Evolutionary conservation across 805 yeast genomes (phyloP).

Genomic region (Ogataea neopini): DNA sequence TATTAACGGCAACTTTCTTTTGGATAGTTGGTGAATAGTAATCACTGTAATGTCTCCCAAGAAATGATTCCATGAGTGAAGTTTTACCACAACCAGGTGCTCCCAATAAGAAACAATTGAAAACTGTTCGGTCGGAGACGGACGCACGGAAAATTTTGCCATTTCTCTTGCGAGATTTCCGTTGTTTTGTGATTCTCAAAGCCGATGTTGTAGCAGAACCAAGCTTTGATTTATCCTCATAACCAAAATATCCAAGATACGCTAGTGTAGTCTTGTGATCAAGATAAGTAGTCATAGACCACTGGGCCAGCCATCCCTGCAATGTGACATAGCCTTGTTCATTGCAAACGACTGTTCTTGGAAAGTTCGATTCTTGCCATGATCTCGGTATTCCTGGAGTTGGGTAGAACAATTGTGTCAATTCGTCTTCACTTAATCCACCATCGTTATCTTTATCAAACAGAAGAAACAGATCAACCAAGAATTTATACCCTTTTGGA

Average conservation of each 20-base stretch:
- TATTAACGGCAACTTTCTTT: slow-evolving; percentile 83
- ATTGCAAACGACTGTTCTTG: slow-evolving; percentile 83
- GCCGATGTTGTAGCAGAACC: slow-evolving; percentile 42
- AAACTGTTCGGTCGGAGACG: slow-evolving; percentile 82
- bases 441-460: slow-evolving; percentile 98
- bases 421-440: slow-evolving; percentile 77
- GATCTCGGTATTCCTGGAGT: slow-evolving; percentile 90
- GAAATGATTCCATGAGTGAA: slow-evolving; percentile 77
- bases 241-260: slow-evolving; percentile 88
- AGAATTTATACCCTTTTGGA: slow-evolving; percentile 87
- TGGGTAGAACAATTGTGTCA: slow-evolving; percentile 70
- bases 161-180: slow-evolving; percentile 65
- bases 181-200: slow-evolving; percentile 77
- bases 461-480: slow-evolving; percentile 84
- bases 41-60: slow-evolving; percentile 71
- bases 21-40: slow-evolving; percentile 77
- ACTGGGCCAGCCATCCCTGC: slow-evolving; percentile 98
- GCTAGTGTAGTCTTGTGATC: slow-evolving; percentile 84
- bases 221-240: slow-evolving; percentile 46
- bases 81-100: slow-evolving; percentile 86
- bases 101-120: slow-evolving; percentile 87
- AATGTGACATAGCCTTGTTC: slow-evolving; percentile 87
- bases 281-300: slow-evolving; percentile 94
- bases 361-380: slow-evolving; percentile 87
- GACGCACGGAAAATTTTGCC: slow-evolving; percentile 66